Percentiles rank a stretch among this genome's conserved stretches.
Conservation (phyloP, 257 asterid species). For the Nicotiana sylvestris region DNA sequence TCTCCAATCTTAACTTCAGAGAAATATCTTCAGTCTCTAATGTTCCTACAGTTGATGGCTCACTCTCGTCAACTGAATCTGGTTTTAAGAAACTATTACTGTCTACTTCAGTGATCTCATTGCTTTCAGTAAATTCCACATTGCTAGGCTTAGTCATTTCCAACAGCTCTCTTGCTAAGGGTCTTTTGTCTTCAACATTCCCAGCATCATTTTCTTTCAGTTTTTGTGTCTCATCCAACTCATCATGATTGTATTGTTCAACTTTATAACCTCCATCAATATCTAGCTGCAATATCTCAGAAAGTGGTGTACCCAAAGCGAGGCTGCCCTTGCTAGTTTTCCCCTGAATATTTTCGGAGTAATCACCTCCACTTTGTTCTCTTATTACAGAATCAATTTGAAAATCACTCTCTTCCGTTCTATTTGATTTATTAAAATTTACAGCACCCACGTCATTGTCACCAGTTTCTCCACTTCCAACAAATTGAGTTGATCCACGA, state of each 20-base stretch:
- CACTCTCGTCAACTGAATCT: slow-evolving; percentile 25
- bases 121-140: slow-evolving; percentile 16
- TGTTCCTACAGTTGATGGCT: slow-evolving; percentile 11
- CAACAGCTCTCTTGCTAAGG: slow-evolving; percentile 13
- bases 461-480: slow-evolving; percentile 40
- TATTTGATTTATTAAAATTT: slow-evolving; percentile 25
- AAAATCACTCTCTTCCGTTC: slow-evolving; percentile 2
- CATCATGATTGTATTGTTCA: slow-evolving; percentile 5
- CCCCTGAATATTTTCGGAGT: neutral
- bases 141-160: slow-evolving; percentile 11
- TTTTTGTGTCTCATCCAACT: slow-evolving; percentile 32
- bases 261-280: neutral
- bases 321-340: slow-evolving; percentile 36
- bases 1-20: slow-evolving; percentile 55
- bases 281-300: slow-evolving; percentile 14
- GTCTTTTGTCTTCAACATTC: slow-evolving; percentile 15
- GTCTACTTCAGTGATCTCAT: slow-evolving; percentile 17
- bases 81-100: slow-evolving; percentile 22
- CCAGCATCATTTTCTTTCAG: slow-evolving; percentile 17
- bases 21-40: slow-evolving; percentile 26
- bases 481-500: slow-evolving; percentile 24
- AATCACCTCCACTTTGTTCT: slow-evolving; percentile 11
- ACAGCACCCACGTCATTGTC: slow-evolving; percentile 21
- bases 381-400: slow-evolving; percentile 1
- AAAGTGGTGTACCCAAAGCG: neutral